phyloP scores from a whole-genome alignment of 2,329 filamentous ascomycete genomes.

The Hypoxylon sp. region DNA sequence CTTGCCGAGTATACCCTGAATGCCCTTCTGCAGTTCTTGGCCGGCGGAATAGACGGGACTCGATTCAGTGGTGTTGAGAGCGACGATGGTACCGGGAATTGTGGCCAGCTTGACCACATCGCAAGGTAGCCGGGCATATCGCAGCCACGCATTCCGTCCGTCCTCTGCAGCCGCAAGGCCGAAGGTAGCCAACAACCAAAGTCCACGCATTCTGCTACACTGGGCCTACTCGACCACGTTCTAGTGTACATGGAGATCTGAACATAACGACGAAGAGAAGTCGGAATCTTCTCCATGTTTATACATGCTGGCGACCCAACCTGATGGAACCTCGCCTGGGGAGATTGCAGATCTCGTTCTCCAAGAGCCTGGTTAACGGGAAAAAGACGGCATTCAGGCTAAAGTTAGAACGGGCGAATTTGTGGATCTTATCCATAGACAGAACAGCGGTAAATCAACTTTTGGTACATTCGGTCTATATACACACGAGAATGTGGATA shows the following conservation, averaged over 20 bases:
- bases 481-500: constrained; percentile 29
- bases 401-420: constrained; percentile 21
- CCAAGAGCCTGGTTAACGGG: constrained; percentile 39
- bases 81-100: constrained; percentile 65
- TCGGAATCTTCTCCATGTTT: constrained; percentile 32
- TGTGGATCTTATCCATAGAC: constrained; percentile 28
- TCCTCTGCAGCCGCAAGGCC: constrained; percentile 68
- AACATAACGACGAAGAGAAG: constrained; percentile 1
- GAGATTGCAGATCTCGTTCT: constrained; percentile 20
- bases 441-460: constrained; percentile 20
- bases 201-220: constrained; percentile 50
- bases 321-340: constrained; percentile 24
- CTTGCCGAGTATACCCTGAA: constrained; percentile 70
- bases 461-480: constrained; percentile 36
- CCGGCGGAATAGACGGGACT: constrained; percentile 73
- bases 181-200: constrained; percentile 51
- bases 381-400: constrained; percentile 38
- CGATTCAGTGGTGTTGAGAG: constrained; percentile 67
- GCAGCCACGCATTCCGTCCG: constrained; percentile 74
- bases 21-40: constrained; percentile 70
- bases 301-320: constrained; percentile 37
- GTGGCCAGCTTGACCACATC: constrained; percentile 56
- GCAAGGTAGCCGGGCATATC: constrained; percentile 69
- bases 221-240: constrained; percentile 9
- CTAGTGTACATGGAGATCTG: constrained; percentile 12